Base-by-base conservation (phyloP, 768 basidiomycete genomes). In the Auricularia heimuer region DNA sequence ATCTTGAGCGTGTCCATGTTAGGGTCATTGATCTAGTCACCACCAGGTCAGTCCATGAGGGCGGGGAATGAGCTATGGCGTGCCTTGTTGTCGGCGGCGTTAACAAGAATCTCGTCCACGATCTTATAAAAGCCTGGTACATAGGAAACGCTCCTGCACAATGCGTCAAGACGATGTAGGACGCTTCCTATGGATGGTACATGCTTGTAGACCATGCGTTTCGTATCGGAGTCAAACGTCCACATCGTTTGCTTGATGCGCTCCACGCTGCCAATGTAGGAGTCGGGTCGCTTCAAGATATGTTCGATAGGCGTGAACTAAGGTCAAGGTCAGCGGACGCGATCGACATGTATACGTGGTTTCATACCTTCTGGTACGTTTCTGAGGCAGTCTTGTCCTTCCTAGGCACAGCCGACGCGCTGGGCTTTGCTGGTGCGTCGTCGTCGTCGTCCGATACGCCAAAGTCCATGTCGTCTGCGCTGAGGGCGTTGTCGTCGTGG, bases 71-170 rank as follows among this genome's bases (percentile, higher is more conserved):
- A 21, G 56, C n/a, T 11, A 63, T n/a, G 34, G 75, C 80, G 64
- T 68, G 92, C 96, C 88, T 99, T 99, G 78, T 98, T 97, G 74
- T 99, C 97, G 3, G 97, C 97, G 24, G 97, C 97, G 75, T 99
- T 99, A 70, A 99, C 97, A 2, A 99, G 80, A 71, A 99, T 99
- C 78, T 99, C 97, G 71, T 99, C 97, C 14, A 99, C 89, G 71
- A 99, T 99, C 82, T 99, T 99, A 84, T 95, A 94, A 75, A 99
- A 96, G 63, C 95, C 97, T 0, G 97, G 97, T 2, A 98, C 95
- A 72, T 89, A 99, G 70, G 85, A 91, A 36, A 76, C 78, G 10
- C 76, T 71, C 24, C 80, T 79, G 56, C 7, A 10, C 8, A 16
- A 21, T 4, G 47, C 54, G 63, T 54, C 51, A 36, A 42, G 34